Evolutionary conservation across 305 asterid species (phyloP).

Genomic region (Fraxinus albicans): DNA sequence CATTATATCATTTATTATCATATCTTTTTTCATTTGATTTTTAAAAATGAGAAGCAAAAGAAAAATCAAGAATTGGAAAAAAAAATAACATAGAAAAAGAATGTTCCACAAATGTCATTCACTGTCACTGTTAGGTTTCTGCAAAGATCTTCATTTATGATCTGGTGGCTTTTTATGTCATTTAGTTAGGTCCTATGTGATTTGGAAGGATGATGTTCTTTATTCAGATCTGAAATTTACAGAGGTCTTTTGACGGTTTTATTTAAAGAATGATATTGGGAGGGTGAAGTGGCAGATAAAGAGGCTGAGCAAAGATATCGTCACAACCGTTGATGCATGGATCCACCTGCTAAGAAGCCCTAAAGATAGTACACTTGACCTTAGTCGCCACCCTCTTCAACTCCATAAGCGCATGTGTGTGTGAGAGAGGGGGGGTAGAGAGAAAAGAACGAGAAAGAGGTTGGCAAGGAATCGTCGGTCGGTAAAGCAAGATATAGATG

Average conservation of each 20-base stretch:
- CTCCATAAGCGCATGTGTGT: neutral
- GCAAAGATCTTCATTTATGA: neutral
- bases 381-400: neutral
- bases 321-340: neutral
- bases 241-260: neutral
- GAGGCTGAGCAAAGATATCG: neutral
- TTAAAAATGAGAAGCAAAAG: neutral
- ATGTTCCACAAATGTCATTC: neutral
- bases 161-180: neutral
- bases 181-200: neutral
- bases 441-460: neutral
- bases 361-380: neutral
- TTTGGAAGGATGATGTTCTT: neutral
- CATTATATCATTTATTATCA: neutral
- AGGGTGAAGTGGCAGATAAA: neutral
- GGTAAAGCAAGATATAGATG: neutral
- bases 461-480: neutral
- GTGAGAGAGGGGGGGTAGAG: neutral
- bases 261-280: neutral
- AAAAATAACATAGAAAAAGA: neutral
- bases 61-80: neutral
- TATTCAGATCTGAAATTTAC: neutral
- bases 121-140: neutral
- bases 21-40: neutral
- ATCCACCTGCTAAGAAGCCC: neutral